Base-by-base conservation (phyloP, 176 grass and related monocot species). In the Phoenix dactylifera region DNA sequence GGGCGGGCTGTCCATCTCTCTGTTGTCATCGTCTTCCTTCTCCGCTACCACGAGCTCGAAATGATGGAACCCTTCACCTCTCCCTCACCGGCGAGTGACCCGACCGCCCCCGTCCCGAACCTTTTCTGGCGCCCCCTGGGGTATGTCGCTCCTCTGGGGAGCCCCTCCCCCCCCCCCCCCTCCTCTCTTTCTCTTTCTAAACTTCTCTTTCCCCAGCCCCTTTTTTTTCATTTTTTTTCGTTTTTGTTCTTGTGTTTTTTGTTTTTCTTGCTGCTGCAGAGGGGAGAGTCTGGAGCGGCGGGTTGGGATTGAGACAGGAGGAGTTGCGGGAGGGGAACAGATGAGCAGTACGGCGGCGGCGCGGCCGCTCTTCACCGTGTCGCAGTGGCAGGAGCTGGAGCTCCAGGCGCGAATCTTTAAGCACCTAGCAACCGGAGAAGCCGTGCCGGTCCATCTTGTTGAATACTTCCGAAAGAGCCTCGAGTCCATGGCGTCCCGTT, bases 311-410 rank as follows among this genome's bases (percentile, higher is more conserved):
- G 78, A 29, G 5, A 52, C 23, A 79, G 74, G 62, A 55, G 57
- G 65, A 49, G 63, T 19, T 6, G 22, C 22, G 57, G 16, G 17
- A 12, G 57, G 10, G 57, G 15, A 24, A 35, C 35, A 9, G 60
- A 63, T 63, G 60, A 49, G 14, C 18, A 32, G 24, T 10, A 22
- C 56, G 23, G 55, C 48, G 49, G 70, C 62, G 32, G 66, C 76
- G 80, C 54, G 76, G 29, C 63, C 86, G 30, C 68, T 72, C 4
- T 97, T 97, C 81, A 91, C 92, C 68, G 55, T 77, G 52, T 72
- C 86, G 61, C 92, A 97, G 76, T 90, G 80, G 80, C 78, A 97
- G 69, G 92, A 97, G 92, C 72, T 97, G 58, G 80, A 91, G 80
- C 80, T 81, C 24, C 92, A 97, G 68, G 87, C 78, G 57, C 92